A percentile compares a stretch with the other conserved stretches of the same genome.
Conservation (phyloP, 2,329 filamentous ascomycete species). For the Aureobasidium sp. region DNA sequence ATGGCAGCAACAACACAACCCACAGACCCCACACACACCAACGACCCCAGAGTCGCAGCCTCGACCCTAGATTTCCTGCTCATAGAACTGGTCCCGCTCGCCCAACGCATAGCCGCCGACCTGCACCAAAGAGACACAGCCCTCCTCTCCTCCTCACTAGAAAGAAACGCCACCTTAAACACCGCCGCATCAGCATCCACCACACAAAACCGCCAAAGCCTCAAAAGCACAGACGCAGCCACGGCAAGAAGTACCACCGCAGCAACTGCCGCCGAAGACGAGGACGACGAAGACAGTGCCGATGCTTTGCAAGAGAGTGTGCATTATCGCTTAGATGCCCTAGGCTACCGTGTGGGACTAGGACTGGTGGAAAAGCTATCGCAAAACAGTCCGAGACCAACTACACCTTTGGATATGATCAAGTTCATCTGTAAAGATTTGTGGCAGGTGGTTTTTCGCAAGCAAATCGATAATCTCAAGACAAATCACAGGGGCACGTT, state of each 20-base stretch:
- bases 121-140: constrained; percentile 49
- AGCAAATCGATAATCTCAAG: constrained; percentile 97
- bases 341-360: constrained; percentile 88
- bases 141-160: constrained; percentile 20
- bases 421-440: constrained; percentile 99
- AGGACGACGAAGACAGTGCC: constrained; percentile 69
- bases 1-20: background rate
- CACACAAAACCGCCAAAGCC: constrained; percentile 13
- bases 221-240: constrained; percentile 13
- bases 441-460: constrained; percentile 89
- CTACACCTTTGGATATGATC: constrained; percentile 88
- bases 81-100: constrained; percentile 93
- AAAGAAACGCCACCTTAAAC: background rate
- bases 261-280: background rate
- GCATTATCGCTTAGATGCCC: constrained; percentile 71
- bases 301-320: constrained; percentile 59
- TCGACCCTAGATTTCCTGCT: constrained; percentile 91
- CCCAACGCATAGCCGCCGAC: constrained; percentile 75
- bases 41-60: constrained; percentile 50
- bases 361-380: constrained; percentile 70
- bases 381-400: constrained; percentile 59
- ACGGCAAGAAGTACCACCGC: background rate
- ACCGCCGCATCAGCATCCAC: background rate
- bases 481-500: constrained; percentile 97
- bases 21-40: background rate